Conservation (phyloP, 257 asterid genomes). For the Coffea eugenioides region DNA sequence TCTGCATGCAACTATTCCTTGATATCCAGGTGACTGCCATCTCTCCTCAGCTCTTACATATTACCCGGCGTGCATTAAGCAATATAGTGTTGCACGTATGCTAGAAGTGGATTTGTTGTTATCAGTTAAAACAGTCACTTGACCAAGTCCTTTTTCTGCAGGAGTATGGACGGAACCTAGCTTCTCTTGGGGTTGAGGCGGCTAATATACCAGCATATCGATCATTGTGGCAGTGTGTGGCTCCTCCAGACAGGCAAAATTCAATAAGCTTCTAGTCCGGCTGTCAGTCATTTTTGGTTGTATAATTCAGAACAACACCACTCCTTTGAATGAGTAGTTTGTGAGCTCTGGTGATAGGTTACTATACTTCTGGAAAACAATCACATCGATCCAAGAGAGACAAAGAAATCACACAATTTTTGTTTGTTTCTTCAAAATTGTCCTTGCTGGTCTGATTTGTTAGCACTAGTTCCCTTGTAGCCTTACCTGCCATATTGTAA, state of each 20-base stretch:
- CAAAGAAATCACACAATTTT: too few relatives aligned
- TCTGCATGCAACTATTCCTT: conserved; percentile 92
- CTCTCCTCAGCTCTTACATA: background rate
- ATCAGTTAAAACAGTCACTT: background rate
- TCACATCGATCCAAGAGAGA: too few relatives aligned
- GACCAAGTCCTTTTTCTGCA: conserved; percentile 17
- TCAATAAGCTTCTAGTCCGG: conserved; percentile 45
- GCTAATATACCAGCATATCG: conserved; percentile 65
- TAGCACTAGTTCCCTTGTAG: too few relatives aligned
- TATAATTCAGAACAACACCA: background rate
- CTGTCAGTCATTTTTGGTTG: background rate
- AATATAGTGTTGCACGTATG: background rate
- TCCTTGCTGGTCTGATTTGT: too few relatives aligned
- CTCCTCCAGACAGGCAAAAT: conserved; percentile 75
- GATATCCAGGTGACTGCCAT: conserved; percentile 68
- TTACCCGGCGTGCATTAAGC: background rate
- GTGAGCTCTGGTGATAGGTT: too few relatives aligned
- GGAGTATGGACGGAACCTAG: conserved; percentile 88
- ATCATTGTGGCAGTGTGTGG: conserved; percentile 84
- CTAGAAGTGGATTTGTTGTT: background rate
- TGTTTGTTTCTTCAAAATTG: too few relatives aligned
- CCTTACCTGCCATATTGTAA: too few relatives aligned
- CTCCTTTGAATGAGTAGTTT: background rate
- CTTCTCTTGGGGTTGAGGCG: conserved; percentile 74
- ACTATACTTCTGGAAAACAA: too few relatives aligned